These are phyloP conservation scores for Phytopythium litorale DNA, from an alignment of 352 stramenopile genomes.

Conservation along the genomic window DNA sequence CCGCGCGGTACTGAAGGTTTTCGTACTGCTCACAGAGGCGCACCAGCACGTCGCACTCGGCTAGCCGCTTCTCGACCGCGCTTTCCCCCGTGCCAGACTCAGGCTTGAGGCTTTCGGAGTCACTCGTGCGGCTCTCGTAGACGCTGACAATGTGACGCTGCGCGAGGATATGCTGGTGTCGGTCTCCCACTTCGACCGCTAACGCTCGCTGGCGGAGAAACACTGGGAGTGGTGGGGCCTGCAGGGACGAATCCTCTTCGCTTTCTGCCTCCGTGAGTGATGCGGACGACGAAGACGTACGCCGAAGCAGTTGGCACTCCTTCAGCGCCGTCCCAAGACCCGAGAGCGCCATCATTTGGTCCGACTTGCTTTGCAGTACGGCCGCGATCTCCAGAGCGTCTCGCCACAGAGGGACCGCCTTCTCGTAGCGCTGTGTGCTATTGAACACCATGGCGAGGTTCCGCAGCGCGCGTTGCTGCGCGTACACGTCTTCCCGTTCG, in stretches of 20 bases:
- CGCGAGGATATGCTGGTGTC: constrained; percentile 39
- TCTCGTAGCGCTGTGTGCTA: constrained; percentile 34
- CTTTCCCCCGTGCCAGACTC: constrained; percentile 6
- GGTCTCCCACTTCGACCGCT: constrained; percentile 33
- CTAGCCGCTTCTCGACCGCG: constrained; percentile 33
- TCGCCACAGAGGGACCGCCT: constrained; percentile 48
- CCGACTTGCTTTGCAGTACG: constrained; percentile 30
- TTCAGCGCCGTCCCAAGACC: constrained; percentile 39
- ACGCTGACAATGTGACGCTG: constrained; percentile 43
- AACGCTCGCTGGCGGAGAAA: constrained; percentile 45
- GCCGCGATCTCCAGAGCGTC: constrained; percentile 45
- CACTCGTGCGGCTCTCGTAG: constrained; percentile 36
- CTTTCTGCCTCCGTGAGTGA: not conserved
- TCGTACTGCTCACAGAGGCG: constrained; percentile 37
- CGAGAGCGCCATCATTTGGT: constrained; percentile 41
- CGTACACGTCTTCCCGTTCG: constrained; percentile 45
- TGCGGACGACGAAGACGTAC: not conserved
- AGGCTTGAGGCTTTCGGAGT: constrained; percentile 11
- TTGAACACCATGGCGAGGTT: constrained; percentile 54
- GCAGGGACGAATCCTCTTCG: constrained; percentile 10
- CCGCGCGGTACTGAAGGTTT: constrained; percentile 27
- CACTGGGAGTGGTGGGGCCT: constrained; percentile 24
- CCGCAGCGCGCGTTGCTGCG: constrained; percentile 41
- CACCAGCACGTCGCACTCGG: constrained; percentile 46
- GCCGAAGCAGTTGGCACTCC: constrained; percentile 11